phyloP scores from a whole-genome alignment of 2,329 filamentous ascomycete genomes.

The Paracorniculantispora psalliotae region DNA sequence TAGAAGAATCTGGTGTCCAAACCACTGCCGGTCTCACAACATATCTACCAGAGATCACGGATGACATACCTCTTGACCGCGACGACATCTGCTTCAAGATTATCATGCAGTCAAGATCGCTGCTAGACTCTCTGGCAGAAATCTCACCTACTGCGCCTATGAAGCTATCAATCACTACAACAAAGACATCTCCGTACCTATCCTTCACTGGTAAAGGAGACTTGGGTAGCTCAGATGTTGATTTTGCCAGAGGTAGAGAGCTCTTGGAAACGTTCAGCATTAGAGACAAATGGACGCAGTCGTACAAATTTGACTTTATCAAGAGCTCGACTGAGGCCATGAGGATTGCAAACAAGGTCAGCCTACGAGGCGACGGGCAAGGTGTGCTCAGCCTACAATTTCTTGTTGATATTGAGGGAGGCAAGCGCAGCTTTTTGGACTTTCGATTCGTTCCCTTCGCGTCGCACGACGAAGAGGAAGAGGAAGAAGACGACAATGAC shows the following conservation, averaged over 20 bases:
- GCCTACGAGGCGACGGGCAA: constrained; percentile 78
- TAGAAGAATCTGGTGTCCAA: constrained; percentile 80
- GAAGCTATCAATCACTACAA: constrained; percentile 63
- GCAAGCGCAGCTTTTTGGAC: constrained; percentile 68
- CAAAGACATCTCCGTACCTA: constrained; percentile 63
- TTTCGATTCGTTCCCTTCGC: constrained; percentile 75
- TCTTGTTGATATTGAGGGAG: constrained; percentile 81
- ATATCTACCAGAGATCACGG: constrained; percentile 68
- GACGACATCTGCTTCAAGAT: constrained; percentile 81
- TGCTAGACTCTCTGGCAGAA: constrained; percentile 68
- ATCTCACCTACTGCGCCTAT: constrained; percentile 66
- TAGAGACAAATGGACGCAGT: constrained; percentile 55
- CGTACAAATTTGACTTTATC: constrained; percentile 82
- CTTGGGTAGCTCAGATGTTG: constrained; percentile 59
- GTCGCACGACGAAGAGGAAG: constrained; percentile 51
- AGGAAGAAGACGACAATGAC: constrained; percentile 28
- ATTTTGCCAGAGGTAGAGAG: constrained; percentile 59
- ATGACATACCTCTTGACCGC: constrained; percentile 85
- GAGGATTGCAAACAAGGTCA: constrained; percentile 87
- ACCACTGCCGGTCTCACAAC: constrained; percentile 89
- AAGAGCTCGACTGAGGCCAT: constrained; percentile 88
- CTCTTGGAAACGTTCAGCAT: constrained; percentile 74
- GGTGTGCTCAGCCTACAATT: constrained; percentile 93
- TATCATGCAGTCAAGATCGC: constrained; percentile 77
- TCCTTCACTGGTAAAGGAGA: constrained; percentile 61